Base-by-base conservation (phyloP, 1,284 basidiomycete species). In the Cutaneotrichosporon dermatis region DNA sequence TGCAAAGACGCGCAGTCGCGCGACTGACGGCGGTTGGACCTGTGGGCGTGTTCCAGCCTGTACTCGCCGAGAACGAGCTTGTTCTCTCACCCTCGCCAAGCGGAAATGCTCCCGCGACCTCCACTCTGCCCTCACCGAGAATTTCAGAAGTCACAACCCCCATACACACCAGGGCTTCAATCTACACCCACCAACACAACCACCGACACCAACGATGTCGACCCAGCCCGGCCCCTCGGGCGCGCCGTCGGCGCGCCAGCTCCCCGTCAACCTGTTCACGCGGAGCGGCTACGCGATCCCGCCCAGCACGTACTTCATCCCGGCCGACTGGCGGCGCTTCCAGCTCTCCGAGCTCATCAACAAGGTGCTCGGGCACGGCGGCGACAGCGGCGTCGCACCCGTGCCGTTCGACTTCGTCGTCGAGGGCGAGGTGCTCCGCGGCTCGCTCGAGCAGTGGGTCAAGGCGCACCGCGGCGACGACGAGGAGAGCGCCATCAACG, bases 271-370 rank as follows among this genome's bases (percentile, higher is more conserved):
- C 13, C 88, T 97, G 66, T 87, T 84, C 45, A 96, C 93, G 0
- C 83, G 88, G 61, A 0, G 78, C 82, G 1, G 59, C 71, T 92
- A 94, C 77, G 83, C 85, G 11, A 85, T 99, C 33, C 95, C 94
- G 0, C 82, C 86, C 1, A 89, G 92, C 73, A 94, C 92, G 71
- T 98, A 94, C 76, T 88, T 98, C 85, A 89, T 99, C 33, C 95
- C 95, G 0, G 81, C 86, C 1, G 82, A 85, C 75, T 99, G 94
- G 94, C 85, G 84, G 58, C 87, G 94, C 13, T 96, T 90, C 74
- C 95, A 98, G 73, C 88, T 99, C n/a, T 98, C 94, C 0, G 93
- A 97, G 65, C 86, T 98, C 51, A 88, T 99, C 66, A 99, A 99
- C 81, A 95, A 96, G 73, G 90, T 95, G 1, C 82, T 99, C 13